Evolutionary conservation across 2,329 filamentous ascomycete species (phyloP).

Genomic region (Fusarium miscanthi): DNA sequence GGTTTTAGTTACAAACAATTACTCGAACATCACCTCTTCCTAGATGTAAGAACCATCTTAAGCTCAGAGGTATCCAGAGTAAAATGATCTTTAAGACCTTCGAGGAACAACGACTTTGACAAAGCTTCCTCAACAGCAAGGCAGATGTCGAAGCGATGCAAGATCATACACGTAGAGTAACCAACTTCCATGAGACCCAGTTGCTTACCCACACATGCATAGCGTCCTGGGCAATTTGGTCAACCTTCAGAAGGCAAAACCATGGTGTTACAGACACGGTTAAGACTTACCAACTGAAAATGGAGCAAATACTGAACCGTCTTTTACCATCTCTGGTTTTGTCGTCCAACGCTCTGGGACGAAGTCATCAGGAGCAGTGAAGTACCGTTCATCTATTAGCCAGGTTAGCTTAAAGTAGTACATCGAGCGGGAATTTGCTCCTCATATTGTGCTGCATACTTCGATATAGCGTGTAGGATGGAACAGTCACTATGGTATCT

Average conservation of each 20-base stretch:
- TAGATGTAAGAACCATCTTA: accelerated
- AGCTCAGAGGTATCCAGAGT: accelerated
- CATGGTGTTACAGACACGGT: accelerated
- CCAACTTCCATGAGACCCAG: background rate
- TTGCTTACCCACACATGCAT: background rate
- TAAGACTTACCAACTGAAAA: background rate
- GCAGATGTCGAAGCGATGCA: accelerated
- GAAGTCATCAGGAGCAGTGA: background rate
- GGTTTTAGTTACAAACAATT: too few relatives aligned
- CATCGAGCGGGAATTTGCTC: accelerated
- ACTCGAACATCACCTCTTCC: background rate
- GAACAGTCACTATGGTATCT: background rate
- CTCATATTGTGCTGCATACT: background rate
- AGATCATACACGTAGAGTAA: background rate
- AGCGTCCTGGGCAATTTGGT: accelerated
- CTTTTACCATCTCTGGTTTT: background rate
- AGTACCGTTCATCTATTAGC: background rate
- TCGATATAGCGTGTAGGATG: background rate
- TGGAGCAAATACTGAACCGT: background rate
- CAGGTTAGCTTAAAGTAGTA: background rate
- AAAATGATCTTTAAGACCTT: accelerated
- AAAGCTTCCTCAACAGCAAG: accelerated
- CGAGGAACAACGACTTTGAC: accelerated
- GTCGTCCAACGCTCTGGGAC: background rate
- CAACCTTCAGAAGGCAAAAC: accelerated